Evolutionary conservation across 805 yeast species (phyloP).

Genomic region (Candida methanosorbosa): DNA sequence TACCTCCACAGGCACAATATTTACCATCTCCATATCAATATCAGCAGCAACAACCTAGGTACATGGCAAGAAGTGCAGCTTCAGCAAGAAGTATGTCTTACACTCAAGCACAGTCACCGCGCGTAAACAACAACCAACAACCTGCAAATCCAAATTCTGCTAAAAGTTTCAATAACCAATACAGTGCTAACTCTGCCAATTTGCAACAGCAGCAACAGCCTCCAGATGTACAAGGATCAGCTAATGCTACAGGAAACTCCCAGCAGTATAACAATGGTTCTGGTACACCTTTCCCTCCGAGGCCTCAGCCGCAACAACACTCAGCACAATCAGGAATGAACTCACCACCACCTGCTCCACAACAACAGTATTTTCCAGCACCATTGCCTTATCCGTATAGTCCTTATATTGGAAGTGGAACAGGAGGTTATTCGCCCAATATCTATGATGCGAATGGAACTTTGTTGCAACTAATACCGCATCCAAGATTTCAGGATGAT

Average conservation of each 20-base stretch:
- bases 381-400: not conserved
- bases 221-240: no score
- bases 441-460: not conserved
- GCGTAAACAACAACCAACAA: no score
- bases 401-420: not conserved
- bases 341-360: not conserved
- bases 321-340: not conserved
- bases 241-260: no score
- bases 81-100: no score
- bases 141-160: no score
- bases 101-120: no score
- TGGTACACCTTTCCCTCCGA: no score
- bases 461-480: not conserved
- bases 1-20: no score
- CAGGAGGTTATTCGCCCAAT: not conserved
- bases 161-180: no score
- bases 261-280: no score
- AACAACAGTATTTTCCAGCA: not conserved
- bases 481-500: not conserved
- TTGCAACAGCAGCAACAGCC: conserved; percentile 3
- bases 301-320: not conserved
- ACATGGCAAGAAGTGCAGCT: no score
- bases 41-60: conserved; percentile 3
- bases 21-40: not conserved
- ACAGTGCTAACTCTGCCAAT: no score